phyloP scores from a whole-genome alignment of 1,284 basidiomycete species.

The Ceratobasidium sp. region DNA sequence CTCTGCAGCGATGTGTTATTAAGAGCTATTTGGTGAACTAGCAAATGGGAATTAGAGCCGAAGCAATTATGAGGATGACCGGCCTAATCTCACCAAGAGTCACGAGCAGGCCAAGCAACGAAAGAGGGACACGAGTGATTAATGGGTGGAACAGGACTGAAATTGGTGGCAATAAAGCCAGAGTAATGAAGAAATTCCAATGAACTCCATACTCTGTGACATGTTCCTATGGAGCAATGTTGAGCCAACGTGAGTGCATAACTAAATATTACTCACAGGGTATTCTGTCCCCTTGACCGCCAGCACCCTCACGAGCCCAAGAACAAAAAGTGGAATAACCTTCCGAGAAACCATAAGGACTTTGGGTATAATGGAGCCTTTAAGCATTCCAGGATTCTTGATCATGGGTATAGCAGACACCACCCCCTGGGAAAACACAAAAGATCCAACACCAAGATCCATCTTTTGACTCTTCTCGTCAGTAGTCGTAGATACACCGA shows the following conservation, averaged over 20 bases:
- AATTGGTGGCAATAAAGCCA: constrained; percentile 84
- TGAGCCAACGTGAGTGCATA: constrained; percentile 1
- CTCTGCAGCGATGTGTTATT: constrained; percentile 69
- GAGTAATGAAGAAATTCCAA: constrained; percentile 99
- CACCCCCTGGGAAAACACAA: constrained; percentile 94
- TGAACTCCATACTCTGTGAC: constrained; percentile 96
- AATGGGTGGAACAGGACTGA: constrained; percentile 80
- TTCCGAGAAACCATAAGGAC: constrained; percentile 68
- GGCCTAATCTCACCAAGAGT: constrained; percentile 76
- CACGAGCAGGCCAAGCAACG: constrained; percentile 74
- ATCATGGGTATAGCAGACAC: constrained; percentile 85
- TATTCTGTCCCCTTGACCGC: constrained; percentile 96
- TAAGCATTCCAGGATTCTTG: constrained; percentile 70
- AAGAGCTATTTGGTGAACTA: constrained; percentile 80
- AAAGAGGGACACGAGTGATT: constrained; percentile 70
- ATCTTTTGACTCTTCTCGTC: constrained; percentile 71
- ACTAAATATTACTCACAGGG: constrained; percentile 71
- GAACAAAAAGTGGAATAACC: constrained; percentile 75
- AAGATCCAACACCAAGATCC: constrained; percentile 97
- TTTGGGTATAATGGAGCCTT: constrained; percentile 67
- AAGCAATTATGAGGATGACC: too few species aligned
- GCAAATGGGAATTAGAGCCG: too few species aligned
- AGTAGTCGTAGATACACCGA: neutral
- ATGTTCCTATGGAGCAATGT: constrained; percentile 79
- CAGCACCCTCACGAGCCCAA: constrained; percentile 85